phyloP scores from a whole-genome alignment of 2,329 filamentous ascomycete species.

The Aureobasidium sp. region DNA sequence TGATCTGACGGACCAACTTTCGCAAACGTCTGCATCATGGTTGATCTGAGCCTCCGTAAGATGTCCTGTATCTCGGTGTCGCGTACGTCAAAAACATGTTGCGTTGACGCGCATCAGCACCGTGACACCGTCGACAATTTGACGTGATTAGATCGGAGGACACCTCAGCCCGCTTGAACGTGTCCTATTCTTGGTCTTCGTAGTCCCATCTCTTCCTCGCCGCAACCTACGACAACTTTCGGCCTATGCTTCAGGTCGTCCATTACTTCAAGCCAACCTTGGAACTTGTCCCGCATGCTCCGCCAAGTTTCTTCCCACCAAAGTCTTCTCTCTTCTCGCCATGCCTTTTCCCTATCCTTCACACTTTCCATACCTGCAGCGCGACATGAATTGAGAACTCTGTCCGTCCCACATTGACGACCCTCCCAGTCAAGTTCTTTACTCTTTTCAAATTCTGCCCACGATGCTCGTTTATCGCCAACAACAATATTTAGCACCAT shows the following conservation, averaged over 20 bases:
- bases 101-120: too few relatives aligned
- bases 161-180: too few relatives aligned
- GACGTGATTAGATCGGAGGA: too few relatives aligned
- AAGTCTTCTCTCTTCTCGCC: not conserved
- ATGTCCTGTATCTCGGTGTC: too few relatives aligned
- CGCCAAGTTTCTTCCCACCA: slow-evolving; percentile 4
- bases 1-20: too few relatives aligned
- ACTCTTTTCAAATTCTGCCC: not conserved
- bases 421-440: not conserved
- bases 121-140: too few relatives aligned
- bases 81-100: too few relatives aligned
- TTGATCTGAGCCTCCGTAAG: too few relatives aligned
- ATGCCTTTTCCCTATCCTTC: not conserved
- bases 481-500: not conserved
- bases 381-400: slow-evolving; percentile 4
- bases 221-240: not conserved
- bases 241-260: not conserved
- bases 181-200: not conserved
- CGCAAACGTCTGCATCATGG: too few relatives aligned
- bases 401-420: not conserved
- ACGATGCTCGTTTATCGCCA: not conserved
- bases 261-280: not conserved
- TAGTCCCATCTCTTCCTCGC: not conserved
- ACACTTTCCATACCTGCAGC: slow-evolving; percentile 11
- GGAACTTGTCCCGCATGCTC: not conserved